phyloP scores from a whole-genome alignment of 176 grass and related monocot species.

The Hordeum vulgare region MorexV3_pseudomolecules_assembly NC_058520.1:605253714-605254213 shows the following conservation, averaged over 20 bases:
- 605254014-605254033: slow-evolving; percentile 8
- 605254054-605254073: neutral
- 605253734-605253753: slow-evolving; percentile 6
- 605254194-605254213: neutral
- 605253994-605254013: neutral
- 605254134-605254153: neutral
- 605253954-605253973: neutral
- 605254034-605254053: neutral
- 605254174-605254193: neutral
- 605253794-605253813: neutral
- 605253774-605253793: neutral
- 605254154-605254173: slow-evolving; percentile 2
- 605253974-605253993: neutral
- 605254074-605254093: neutral
- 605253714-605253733: slow-evolving; percentile 2
- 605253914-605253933: neutral
- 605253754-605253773: neutral
- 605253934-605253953: neutral
- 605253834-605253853: neutral
- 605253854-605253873: neutral
- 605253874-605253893: neutral
- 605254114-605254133: neutral
- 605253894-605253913: neutral
- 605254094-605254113: neutral
- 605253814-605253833: neutral